Evolutionary conservation across 2,329 filamentous ascomycete species (phyloP), one percentile per base, ranked within the genome.

Genomic region (Trichoderma sp.): DNA sequence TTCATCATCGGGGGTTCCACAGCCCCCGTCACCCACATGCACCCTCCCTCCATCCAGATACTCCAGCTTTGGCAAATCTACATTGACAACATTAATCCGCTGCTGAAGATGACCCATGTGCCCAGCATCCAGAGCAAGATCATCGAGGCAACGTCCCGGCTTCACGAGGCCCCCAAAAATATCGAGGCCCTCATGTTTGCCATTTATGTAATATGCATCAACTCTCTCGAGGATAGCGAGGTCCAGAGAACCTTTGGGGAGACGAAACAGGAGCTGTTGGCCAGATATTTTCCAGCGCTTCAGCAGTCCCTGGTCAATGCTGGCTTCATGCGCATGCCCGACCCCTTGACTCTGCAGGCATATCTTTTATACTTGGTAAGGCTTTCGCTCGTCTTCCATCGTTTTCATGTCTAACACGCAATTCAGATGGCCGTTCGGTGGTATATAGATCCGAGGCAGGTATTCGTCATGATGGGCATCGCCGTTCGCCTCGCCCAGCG

Each of bases 1-100:
- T 88, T 89, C 73, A 79, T 86, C 35, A 80, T 88, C 19, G 85
- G 85, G 33, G 83, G 82, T 33, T 76, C 80, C 11, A 76, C 76
- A 19, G 75, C 79, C 21, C 80, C 79, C 59, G 79, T 87, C 60
- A 83, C 83, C 4, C 79, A 81, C 60, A 77, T 81, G 19, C 87
- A 88, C 71, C 88, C 88, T 11, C 76, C 84, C 1, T 80, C 85
- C 29, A 84, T 89, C 24, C 86, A 89, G 69, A 88, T 89, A 65
- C 86, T 90, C 70, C 84, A 87, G 72, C 81, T 90, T 21, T 92
- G 90, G 90, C 89, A 92, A 77, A 83, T 87, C 19, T 92, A 91
- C 75, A 83, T 92, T 53, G 86, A 88, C 71, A 91, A 91, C 73
- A 87, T 92, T 72, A 89, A 92, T 72, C 89, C 90, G 0, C 76